Evolutionary conservation across 257 asterid species (phyloP), one percentile per base, ranked within the genome.

Genomic region (Forsythia suspensa): DNA sequence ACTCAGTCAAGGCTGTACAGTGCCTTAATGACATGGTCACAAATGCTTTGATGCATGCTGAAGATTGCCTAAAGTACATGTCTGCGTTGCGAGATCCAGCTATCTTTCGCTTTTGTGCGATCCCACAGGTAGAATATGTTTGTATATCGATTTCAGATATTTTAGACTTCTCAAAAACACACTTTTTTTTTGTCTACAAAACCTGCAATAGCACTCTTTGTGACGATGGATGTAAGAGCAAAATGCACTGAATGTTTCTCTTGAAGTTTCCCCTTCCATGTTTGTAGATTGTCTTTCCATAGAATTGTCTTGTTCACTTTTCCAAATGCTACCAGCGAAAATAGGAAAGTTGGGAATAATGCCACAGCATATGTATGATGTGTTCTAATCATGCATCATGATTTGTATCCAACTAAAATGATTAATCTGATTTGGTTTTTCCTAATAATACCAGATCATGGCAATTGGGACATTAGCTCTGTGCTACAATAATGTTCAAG

Each of bases 1-100:
- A 92, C 86, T 93, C 99, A 39, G 91, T 75, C 78, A 90, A 93
- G 87, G 97, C 99, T 51, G 97, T 95, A 72, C 97, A 93, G 71
- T 95, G 98, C 89, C 87, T 93, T 78, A 95, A 95, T 84, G 99
- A 93, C 74, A 95, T 95, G 99, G 91, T 95, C 86, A 91, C 99
- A 82, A 91, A 95, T 83, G 96, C 99, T 86, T 85, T 93, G 77
- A 3, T 76, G 21, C 99, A 93, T 80, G 92, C 84, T 15, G 98
- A 93, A 87, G 99, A 93, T 80, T 88, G 92, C 87, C 86, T 95
- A 80, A 88, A 76, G 10, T 95, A 92, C 87, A 85, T 92, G 97
- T 84, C 92, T 74, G 88, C 73, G 81, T 85, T 95, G 86, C 84
- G 82, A 67, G 90, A 92, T 86, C 97, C 97, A 73, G 82, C 97